phyloP scores from a whole-genome alignment of 2,329 filamentous ascomycete genomes.

The Botrytis fragariae region DNA sequence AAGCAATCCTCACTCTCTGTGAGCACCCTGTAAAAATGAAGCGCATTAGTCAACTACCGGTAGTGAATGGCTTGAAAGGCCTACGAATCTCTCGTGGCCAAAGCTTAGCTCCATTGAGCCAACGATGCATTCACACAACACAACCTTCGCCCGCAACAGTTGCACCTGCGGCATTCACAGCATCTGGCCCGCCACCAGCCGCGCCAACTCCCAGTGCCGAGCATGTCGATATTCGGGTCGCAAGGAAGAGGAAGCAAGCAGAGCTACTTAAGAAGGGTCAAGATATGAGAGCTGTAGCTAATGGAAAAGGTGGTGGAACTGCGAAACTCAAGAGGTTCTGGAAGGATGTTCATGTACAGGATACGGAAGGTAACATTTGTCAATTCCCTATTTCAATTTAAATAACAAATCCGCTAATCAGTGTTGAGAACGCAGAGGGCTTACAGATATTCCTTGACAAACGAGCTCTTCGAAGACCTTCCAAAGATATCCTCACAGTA shows the following conservation, averaged over 20 bases:
- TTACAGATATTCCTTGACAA: constrained; percentile 69
- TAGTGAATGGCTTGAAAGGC: constrained; percentile 20
- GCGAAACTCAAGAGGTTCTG: constrained; percentile 73
- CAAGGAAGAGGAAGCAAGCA: constrained; percentile 53
- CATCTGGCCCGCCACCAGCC: constrained; percentile 58
- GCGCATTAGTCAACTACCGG: constrained; percentile 31
- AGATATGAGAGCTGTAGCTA: constrained; percentile 44
- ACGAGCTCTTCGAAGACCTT: constrained; percentile 75
- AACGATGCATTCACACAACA: constrained; percentile 33
- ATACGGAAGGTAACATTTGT: constrained; percentile 56
- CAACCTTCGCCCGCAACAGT: constrained; percentile 33
- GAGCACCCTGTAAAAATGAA: constrained; percentile 34
- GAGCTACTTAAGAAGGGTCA: constrained; percentile 53
- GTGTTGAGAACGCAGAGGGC: constrained; percentile 29
- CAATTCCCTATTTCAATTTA: not conserved
- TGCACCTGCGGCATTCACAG: constrained; percentile 46
- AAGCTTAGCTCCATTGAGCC: constrained; percentile 18
- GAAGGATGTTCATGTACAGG: constrained; percentile 74
- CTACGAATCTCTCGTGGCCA: constrained; percentile 17
- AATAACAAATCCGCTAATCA: constrained; percentile 18
- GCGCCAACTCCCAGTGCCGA: constrained; percentile 48
- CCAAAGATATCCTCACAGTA: constrained; percentile 68
- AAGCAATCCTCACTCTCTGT: not conserved
- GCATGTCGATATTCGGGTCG: constrained; percentile 44
- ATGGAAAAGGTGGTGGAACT: constrained; percentile 41